These are phyloP conservation scores for Tuber calosporum DNA, from an alignment of 495 filamentous ascomycete species.

Conservation along the genomic window DNA sequence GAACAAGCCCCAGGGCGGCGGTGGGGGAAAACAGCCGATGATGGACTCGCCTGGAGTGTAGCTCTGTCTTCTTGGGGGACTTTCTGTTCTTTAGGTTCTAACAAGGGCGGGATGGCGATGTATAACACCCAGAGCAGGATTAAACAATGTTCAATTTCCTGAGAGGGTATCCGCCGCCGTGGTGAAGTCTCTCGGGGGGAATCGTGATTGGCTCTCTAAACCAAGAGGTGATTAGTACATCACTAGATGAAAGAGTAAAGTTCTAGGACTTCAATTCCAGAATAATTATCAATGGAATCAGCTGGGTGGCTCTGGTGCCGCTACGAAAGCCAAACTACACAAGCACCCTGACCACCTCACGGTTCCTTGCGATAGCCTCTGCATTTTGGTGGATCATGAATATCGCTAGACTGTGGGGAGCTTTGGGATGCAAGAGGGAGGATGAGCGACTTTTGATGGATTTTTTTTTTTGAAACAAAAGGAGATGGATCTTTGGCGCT, in stretches of 20 bases:
- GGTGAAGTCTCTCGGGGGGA: conserved; percentile 54
- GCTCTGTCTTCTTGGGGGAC: conserved; percentile 84
- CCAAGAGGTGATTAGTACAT: conserved; percentile 70
- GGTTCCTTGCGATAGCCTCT: conserved; percentile 79
- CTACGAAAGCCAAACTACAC: conserved; percentile 70
- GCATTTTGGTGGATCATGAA: conserved; percentile 82
- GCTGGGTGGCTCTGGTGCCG: conserved; percentile 78
- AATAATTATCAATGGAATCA: conserved; percentile 66
- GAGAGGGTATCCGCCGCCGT: conserved; percentile 58
- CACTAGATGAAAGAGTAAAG: conserved; percentile 88
- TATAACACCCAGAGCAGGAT: conserved; percentile 92
- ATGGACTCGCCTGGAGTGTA: conserved; percentile 75
- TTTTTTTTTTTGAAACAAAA: conserved; percentile 90
- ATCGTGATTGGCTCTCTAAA: conserved; percentile 79
- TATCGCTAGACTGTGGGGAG: conserved; percentile 86
- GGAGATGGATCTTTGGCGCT: conserved; percentile 85
- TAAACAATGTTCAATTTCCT: conserved; percentile 77
- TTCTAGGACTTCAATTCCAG: conserved; percentile 93
- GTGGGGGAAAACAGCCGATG: conserved; percentile 88
- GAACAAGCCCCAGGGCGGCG: conserved; percentile 86
- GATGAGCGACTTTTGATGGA: conserved; percentile 78
- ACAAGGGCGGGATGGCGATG: conserved; percentile 74
- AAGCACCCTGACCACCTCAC: conserved; percentile 77
- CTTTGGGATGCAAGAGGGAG: conserved; percentile 76
- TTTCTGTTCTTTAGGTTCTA: conserved; percentile 85